phyloP scores from a whole-genome alignment of 2,329 filamentous ascomycete genomes.

The Sclerotinia trifoliorum region DNA sequence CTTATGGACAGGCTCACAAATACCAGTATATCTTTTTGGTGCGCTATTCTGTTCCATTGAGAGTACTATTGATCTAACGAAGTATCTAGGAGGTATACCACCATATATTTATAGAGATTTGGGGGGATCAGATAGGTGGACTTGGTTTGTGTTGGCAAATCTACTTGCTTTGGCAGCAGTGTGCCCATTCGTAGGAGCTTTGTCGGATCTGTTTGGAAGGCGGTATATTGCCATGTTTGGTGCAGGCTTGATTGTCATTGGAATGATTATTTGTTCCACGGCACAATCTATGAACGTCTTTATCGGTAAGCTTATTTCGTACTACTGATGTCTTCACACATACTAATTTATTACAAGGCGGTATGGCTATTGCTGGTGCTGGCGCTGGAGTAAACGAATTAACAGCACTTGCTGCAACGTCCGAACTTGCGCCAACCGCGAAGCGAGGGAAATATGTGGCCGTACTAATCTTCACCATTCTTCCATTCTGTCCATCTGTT shows the following conservation, averaged over 20 bases:
- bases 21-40: conserved; percentile 56
- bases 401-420: conserved; percentile 65
- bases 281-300: conserved; percentile 59
- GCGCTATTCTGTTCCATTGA: background rate
- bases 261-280: conserved; percentile 58
- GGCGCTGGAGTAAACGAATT: conserved; percentile 65
- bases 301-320: conserved; percentile 48
- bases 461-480: conserved; percentile 56
- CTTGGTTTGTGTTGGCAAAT: conserved; percentile 46
- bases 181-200: conserved; percentile 63
- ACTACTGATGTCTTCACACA: background rate
- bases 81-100: conserved; percentile 45
- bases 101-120: conserved; percentile 58
- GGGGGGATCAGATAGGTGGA: conserved; percentile 49
- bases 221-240: conserved; percentile 58
- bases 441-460: conserved; percentile 63
- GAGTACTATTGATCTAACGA: conserved; percentile 6
- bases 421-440: conserved; percentile 64
- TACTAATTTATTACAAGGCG: conserved; percentile 43
- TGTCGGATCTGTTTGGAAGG: conserved; percentile 63
- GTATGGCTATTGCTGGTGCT: conserved; percentile 56
- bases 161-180: conserved; percentile 56
- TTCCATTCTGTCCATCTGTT: conserved; percentile 60
- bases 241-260: conserved; percentile 53
- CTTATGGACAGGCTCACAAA: conserved; percentile 60